Conservation (phyloP, 768 basidiomycete species). For the Exidia glandulosa region DNA sequence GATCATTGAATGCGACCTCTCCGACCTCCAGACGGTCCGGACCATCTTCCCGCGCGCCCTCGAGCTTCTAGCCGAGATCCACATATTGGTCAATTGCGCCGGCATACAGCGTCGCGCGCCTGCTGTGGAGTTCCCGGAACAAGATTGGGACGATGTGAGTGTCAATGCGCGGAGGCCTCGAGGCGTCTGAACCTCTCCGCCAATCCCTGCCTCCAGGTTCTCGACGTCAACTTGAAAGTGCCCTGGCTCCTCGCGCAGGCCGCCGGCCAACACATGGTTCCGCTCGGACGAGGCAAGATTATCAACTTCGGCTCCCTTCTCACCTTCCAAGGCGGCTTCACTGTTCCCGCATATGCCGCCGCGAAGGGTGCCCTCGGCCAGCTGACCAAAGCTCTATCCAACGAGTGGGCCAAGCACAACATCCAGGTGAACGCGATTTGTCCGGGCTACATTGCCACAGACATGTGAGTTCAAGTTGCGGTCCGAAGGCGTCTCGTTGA, state of each 20-base stretch:
- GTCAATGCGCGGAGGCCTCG: constrained; percentile 2
- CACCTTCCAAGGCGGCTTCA: constrained; percentile 51
- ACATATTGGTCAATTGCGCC: constrained; percentile 62
- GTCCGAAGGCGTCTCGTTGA: not conserved
- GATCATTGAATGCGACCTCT: constrained; percentile 47
- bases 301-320: constrained; percentile 59
- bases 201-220: constrained; percentile 37
- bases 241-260: constrained; percentile 78
- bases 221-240: constrained; percentile 81
- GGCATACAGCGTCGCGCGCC: constrained; percentile 50
- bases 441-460: constrained; percentile 82
- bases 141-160: constrained; percentile 63
- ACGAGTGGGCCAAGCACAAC: constrained; percentile 86
- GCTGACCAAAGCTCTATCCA: constrained; percentile 80
- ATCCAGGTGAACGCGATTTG: constrained; percentile 84
- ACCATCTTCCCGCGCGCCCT: constrained; percentile 39
- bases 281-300: constrained; percentile 50
- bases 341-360: constrained; percentile 83
- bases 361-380: constrained; percentile 83
- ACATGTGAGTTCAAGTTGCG: constrained; percentile 49
- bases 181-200: not conserved
- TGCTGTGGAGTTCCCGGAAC: constrained; percentile 52
- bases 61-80: constrained; percentile 33
- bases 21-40: constrained; percentile 37
- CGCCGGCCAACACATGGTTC: constrained; percentile 85